Conservation (phyloP, 139 green algal species). For the Tetratostichococcus sp. region DNA sequence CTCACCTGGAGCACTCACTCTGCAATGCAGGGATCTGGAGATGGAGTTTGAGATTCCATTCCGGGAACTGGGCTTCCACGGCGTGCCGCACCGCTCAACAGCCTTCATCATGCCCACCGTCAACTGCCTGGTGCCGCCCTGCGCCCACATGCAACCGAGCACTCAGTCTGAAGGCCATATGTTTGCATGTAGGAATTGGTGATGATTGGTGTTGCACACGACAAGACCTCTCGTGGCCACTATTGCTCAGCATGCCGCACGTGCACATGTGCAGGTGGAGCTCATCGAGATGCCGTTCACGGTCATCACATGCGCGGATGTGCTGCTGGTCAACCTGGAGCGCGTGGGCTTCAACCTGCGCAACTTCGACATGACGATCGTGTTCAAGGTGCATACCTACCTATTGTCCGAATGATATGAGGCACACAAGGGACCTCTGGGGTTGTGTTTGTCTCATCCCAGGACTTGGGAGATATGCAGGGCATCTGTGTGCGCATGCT, state of each 20-base stretch:
- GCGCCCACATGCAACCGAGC: too few species aligned
- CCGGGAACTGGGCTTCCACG: conserved; percentile 91
- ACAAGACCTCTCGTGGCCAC: too few species aligned
- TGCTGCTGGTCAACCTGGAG: conserved; percentile 97
- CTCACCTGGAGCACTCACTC: too few species aligned
- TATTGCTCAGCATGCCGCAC: not conserved
- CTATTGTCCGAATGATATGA: too few species aligned
- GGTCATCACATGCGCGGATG: conserved; percentile 75
- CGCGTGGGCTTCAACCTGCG: conserved; percentile 96
- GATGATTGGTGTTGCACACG: too few species aligned
- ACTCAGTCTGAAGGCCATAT: too few species aligned
- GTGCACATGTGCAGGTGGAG: conserved; percentile 52
- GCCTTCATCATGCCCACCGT: conserved; percentile 89
- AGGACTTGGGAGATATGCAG: too few species aligned
- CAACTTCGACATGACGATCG: conserved; percentile 97
- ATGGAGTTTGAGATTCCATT: conserved; percentile 99
- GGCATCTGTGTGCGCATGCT: too few species aligned
- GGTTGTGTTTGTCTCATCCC: too few species aligned
- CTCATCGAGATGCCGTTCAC: conserved; percentile 94
- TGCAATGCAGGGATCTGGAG: conserved; percentile 61
- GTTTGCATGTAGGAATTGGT: too few species aligned
- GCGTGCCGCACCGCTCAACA: conserved; percentile 77
- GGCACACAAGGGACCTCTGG: too few species aligned
- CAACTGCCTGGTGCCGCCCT: conserved; percentile 86
- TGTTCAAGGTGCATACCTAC: conserved; percentile 86